Conservation (phyloP, 164 flowering plant genomes). For the Euptelea pleiosperma region DNA sequence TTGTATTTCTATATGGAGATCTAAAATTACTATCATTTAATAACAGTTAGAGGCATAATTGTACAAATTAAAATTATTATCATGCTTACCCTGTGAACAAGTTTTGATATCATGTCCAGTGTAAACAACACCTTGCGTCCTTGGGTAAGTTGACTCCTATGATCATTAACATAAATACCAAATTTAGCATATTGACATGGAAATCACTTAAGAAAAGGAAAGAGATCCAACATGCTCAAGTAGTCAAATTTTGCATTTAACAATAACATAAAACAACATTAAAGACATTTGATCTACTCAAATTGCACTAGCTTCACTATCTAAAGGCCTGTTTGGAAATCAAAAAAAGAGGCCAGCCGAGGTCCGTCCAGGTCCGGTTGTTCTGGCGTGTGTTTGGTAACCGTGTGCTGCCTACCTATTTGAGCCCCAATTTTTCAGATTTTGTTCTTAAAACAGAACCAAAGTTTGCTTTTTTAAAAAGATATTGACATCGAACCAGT, state of each 20-base stretch:
- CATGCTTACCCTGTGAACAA: constrained; percentile 67
- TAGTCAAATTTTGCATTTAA: neutral
- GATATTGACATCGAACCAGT: too few relatives aligned
- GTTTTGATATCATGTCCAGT: constrained; percentile 74
- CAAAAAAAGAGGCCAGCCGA: too few relatives aligned
- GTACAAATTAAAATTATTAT: neutral
- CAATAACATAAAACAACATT: neutral
- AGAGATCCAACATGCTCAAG: neutral
- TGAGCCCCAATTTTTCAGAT: too few relatives aligned
- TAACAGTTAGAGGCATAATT: neutral
- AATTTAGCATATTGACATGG: neutral
- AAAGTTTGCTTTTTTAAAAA: too few relatives aligned
- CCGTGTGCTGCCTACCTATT: too few relatives aligned
- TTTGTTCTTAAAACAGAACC: too few relatives aligned
- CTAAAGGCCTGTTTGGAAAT: too few relatives aligned
- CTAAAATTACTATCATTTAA: neutral
- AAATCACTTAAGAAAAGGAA: neutral
- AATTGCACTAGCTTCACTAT: too few relatives aligned
- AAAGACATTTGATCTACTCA: neutral
- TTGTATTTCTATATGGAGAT: neutral
- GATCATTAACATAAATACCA: constrained; percentile 7
- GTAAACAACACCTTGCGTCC: constrained; percentile 80
- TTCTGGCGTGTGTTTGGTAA: too few relatives aligned
- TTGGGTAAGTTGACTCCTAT: constrained; percentile 78
- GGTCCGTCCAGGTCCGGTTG: too few relatives aligned